Percentiles rank a stretch among this genome's conserved stretches.
phyloP scores from a whole-genome alignment of 1,139 yeast species.

The Lodderomyces metapsilosis region DNA sequence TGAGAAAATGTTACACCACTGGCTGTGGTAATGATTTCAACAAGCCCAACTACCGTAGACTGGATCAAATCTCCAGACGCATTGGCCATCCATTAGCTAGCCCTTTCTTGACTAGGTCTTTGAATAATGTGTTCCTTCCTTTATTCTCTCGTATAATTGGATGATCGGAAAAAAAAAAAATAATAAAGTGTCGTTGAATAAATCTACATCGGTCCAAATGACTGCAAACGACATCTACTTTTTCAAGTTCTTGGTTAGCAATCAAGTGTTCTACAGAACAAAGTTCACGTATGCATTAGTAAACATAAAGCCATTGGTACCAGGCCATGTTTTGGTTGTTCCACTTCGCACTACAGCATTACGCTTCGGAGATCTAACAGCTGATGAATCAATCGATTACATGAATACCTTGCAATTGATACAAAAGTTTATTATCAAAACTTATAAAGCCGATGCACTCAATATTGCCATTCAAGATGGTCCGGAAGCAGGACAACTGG shows the following conservation, averaged over 20 bases:
- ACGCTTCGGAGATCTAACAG: constrained; percentile 63
- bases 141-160: too few relatives aligned
- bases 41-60: too few relatives aligned
- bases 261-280: constrained; percentile 61
- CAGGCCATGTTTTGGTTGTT: constrained; percentile 89
- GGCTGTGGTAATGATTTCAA: too few relatives aligned
- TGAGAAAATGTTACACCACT: too few relatives aligned
- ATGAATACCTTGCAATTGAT: constrained; percentile 74
- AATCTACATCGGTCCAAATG: too few relatives aligned
- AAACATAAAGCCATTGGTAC: constrained; percentile 82
- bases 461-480: constrained; percentile 96
- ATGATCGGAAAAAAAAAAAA: too few relatives aligned
- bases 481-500: constrained; percentile 89
- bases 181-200: too few relatives aligned
- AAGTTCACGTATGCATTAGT: constrained; percentile 76
- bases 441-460: constrained; percentile 74
- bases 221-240: constrained; percentile 33
- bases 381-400: constrained; percentile 75
- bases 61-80: too few relatives aligned
- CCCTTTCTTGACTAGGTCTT: too few relatives aligned
- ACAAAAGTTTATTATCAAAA: constrained; percentile 59
- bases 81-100: too few relatives aligned
- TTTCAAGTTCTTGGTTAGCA: constrained; percentile 55
- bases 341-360: constrained; percentile 63
- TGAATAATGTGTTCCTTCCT: too few relatives aligned